Conservation (phyloP, 225 moss, liverwort and hornwort genomes). For the Ulota crispa region DNA sequence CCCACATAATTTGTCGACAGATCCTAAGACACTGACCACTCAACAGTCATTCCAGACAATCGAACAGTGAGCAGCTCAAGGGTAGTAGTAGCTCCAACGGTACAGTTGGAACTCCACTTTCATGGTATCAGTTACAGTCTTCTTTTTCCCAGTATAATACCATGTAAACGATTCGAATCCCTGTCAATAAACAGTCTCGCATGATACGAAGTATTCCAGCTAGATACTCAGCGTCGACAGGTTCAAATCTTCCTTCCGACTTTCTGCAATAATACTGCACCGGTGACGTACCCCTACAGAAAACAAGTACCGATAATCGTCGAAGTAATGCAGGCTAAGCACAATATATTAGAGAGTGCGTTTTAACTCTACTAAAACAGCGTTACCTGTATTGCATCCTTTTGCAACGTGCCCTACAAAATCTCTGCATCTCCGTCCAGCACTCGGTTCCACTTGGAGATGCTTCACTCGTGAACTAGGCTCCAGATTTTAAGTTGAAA, state of each 20-base stretch:
- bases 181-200: constrained; percentile 8
- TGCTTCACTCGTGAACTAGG: constrained; percentile 21
- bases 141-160: neutral
- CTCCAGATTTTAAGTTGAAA: constrained; percentile 11
- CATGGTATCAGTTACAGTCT: neutral
- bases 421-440: constrained; percentile 28
- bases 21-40: neutral
- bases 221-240: constrained; percentile 12
- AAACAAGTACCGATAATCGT: neutral
- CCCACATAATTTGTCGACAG: neutral
- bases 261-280: constrained; percentile 6
- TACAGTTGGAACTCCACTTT: constrained; percentile 7
- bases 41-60: neutral
- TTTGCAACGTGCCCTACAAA: constrained; percentile 34
- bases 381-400: constrained; percentile 1
- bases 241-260: neutral
- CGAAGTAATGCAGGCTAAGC: constrained; percentile 21
- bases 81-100: neutral
- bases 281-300: neutral
- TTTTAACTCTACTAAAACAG: constrained; percentile 13
- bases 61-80: neutral
- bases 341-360: neutral
- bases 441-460: constrained; percentile 30
- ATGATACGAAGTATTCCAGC: constrained; percentile 4
- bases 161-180: constrained; percentile 5